These are phyloP conservation scores for Solanum stenotomum DNA, from an alignment of 257 asterid genomes.

Conservation along the genomic window DNA sequence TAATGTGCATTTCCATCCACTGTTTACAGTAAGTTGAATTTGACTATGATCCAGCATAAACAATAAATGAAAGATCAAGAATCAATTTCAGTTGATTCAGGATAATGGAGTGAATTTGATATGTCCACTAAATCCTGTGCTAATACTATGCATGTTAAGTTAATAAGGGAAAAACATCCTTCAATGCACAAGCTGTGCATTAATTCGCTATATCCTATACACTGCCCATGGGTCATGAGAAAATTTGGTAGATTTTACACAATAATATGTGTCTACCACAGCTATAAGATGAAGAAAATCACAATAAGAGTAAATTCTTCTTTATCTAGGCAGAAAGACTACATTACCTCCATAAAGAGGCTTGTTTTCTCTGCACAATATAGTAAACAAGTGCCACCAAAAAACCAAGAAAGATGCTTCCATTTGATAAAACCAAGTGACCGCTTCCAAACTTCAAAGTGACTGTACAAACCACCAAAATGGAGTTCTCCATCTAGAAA, in stretches of 20 bases:
- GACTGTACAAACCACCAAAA: slow-evolving; percentile 59
- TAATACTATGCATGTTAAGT: background rate
- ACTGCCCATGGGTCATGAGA: background rate
- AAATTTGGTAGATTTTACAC: background rate
- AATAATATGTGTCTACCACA: background rate
- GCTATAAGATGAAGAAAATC: background rate
- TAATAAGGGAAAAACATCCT: background rate
- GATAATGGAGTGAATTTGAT: background rate
- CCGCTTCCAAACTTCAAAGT: slow-evolving; percentile 49
- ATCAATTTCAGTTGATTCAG: background rate
- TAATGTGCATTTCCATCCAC: background rate
- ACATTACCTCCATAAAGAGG: slow-evolving; percentile 53
- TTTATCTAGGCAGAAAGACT: background rate
- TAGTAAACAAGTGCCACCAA: slow-evolving; percentile 36
- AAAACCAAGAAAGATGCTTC: slow-evolving; percentile 47
- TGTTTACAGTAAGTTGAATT: background rate
- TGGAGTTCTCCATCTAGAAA: slow-evolving; percentile 40
- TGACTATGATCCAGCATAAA: background rate
- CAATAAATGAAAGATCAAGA: background rate
- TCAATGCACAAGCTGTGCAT: background rate
- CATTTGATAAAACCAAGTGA: slow-evolving; percentile 42
- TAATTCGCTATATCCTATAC: background rate
- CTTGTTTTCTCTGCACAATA: slow-evolving; percentile 49
- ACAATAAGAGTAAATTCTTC: background rate
- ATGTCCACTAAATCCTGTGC: background rate